Evolutionary conservation across 1,139 yeast genomes (phyloP).

Genomic region (Yamadazyma spencermartinsiae): DNA sequence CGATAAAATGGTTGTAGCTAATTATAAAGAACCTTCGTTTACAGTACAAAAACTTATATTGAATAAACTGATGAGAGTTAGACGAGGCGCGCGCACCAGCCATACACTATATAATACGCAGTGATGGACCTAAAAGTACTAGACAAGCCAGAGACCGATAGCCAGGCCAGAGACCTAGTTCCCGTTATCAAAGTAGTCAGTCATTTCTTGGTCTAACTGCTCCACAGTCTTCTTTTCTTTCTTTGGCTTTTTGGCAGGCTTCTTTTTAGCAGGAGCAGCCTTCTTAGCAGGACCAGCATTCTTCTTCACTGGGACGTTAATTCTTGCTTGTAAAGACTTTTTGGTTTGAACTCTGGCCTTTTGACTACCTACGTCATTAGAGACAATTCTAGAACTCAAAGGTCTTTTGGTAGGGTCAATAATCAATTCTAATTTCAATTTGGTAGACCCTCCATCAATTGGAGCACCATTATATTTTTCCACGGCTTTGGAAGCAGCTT

Average conservation of each 20-base stretch:
- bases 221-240: slow-evolving; percentile 78
- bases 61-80: too few species aligned
- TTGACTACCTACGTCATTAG: slow-evolving; percentile 33
- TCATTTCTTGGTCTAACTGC: slow-evolving; percentile 92
- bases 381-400: slow-evolving; percentile 67
- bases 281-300: slow-evolving; percentile 23
- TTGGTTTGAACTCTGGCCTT: slow-evolving; percentile 10
- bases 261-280: slow-evolving; percentile 23
- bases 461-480: slow-evolving; percentile 89
- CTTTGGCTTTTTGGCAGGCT: slow-evolving; percentile 29
- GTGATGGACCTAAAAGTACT: too few species aligned
- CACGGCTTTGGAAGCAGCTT: slow-evolving; percentile 72
- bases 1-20: too few species aligned
- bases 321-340: slow-evolving; percentile 18
- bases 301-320: slow-evolving; percentile 13
- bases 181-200: slow-evolving; percentile 62
- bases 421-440: slow-evolving; percentile 79
- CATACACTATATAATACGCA: neutral
- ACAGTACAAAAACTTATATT: too few species aligned
- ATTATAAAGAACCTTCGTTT: too few species aligned
- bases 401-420: slow-evolving; percentile 84
- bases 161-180: neutral
- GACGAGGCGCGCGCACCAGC: too few species aligned
- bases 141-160: neutral
- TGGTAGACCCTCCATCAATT: slow-evolving; percentile 82